phyloP scores from a whole-genome alignment of 2,329 filamentous ascomycete species.

The Juglanconis juglandina region DNA sequence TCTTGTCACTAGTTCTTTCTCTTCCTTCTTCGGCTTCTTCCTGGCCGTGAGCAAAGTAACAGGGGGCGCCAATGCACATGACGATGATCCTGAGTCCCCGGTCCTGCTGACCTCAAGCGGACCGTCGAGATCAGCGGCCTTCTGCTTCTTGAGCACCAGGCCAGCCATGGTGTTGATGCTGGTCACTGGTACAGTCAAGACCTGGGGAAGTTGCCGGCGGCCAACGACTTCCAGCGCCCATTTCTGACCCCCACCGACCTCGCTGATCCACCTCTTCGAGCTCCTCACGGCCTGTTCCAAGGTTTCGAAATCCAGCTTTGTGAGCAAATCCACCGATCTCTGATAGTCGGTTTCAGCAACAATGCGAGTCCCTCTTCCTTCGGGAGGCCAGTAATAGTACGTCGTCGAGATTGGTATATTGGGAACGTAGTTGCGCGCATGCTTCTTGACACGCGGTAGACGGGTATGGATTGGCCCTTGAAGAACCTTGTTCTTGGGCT shows the following conservation, averaged over 20 bases:
- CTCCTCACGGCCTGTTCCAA: constrained; percentile 60
- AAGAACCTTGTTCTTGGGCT: constrained; percentile 46
- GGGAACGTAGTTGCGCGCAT: constrained; percentile 46
- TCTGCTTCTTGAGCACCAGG: constrained; percentile 38
- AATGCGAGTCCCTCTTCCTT: constrained; percentile 60
- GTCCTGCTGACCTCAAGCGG: constrained; percentile 5
- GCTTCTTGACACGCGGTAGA: constrained; percentile 62
- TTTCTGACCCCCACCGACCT: constrained; percentile 53
- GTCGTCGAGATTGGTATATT: constrained; percentile 50
- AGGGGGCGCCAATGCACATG: not conserved
- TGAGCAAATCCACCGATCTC: constrained; percentile 64
- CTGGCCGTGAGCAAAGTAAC: constrained; percentile 12
- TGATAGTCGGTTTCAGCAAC: constrained; percentile 64
- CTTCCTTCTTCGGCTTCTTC: constrained; percentile 9
- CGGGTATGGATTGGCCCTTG: constrained; percentile 62
- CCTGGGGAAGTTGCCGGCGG: not conserved
- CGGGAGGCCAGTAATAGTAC: constrained; percentile 64
- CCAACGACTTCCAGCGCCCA: constrained; percentile 55
- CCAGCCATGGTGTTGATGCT: constrained; percentile 46
- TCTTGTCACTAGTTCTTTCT: not conserved
- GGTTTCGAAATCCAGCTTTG: constrained; percentile 71
- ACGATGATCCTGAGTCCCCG: not conserved
- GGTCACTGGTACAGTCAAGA: not conserved
- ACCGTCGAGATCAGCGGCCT: constrained; percentile 38
- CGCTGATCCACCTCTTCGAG: constrained; percentile 66